Conservation (phyloP, 2,329 filamentous ascomycete species). For the Pseudopithomyces chartarum region DNA sequence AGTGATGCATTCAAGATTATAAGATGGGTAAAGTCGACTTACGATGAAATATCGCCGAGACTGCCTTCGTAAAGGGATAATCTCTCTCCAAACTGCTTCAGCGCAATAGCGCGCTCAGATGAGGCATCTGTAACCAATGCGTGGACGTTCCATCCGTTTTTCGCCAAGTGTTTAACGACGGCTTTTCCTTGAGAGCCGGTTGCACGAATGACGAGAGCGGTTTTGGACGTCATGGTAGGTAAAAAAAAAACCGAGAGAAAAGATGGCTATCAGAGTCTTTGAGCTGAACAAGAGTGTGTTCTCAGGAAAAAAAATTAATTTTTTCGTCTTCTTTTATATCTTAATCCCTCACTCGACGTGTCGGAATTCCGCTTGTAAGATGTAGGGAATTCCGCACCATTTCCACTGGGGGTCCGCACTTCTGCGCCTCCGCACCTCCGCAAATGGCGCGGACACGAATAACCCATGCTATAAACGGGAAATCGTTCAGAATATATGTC, state of each 20-base stretch:
- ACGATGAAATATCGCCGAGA: conserved; percentile 33
- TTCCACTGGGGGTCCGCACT: no score
- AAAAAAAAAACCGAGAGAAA: neutral
- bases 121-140: conserved; percentile 38
- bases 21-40: neutral
- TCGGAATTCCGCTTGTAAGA: neutral
- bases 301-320: no score
- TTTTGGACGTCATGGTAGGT: conserved; percentile 16
- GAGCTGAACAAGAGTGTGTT: no score
- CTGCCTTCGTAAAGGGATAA: conserved; percentile 37
- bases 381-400: conserved; percentile 1
- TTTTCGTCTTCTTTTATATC: no score
- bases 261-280: no score
- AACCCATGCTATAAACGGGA: no score
- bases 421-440: neutral
- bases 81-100: conserved; percentile 29
- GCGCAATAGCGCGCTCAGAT: conserved; percentile 27
- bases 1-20: neutral
- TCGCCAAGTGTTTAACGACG: conserved; percentile 32
- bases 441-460: neutral
- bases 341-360: no score
- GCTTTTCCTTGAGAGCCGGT: conserved; percentile 25
- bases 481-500: no score
- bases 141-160: conserved; percentile 34
- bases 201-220: conserved; percentile 24